These are phyloP conservation scores for Ceratobasidium sp. DNA, from an alignment of 1,284 basidiomycete species.

Conservation along the genomic window DNA sequence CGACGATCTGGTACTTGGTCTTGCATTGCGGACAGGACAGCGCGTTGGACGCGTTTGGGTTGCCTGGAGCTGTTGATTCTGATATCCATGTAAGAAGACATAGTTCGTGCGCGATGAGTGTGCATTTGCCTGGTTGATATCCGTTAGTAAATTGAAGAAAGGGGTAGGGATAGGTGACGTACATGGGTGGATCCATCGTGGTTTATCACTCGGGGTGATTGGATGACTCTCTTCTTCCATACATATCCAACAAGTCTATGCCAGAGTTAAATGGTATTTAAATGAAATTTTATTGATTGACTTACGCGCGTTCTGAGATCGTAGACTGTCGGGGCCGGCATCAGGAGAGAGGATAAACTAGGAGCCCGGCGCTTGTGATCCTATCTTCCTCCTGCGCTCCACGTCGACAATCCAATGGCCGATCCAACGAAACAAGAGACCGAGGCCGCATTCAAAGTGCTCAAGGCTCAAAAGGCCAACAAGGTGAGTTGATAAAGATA, in stretches of 20 bases:
- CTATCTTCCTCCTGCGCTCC: background rate
- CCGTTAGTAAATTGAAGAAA: background rate
- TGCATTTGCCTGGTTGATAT: slow-evolving; percentile 27
- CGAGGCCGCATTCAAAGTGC: slow-evolving; percentile 75
- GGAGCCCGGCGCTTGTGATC: slow-evolving; percentile 13
- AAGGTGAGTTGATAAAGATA: slow-evolving; percentile 63
- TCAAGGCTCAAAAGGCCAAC: slow-evolving; percentile 86
- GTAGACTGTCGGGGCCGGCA: slow-evolving; percentile 29
- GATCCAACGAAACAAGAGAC: slow-evolving; percentile 67
- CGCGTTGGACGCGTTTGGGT: slow-evolving; percentile 21
- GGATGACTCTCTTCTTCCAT: slow-evolving; percentile 38
- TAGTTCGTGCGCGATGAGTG: slow-evolving; percentile 27
- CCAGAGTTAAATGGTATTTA: background rate
- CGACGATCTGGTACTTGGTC: slow-evolving; percentile 32
- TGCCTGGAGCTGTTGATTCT: slow-evolving; percentile 33
- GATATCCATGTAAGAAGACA: slow-evolving; percentile 38
- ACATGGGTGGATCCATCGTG: slow-evolving; percentile 36
- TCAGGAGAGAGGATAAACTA: background rate
- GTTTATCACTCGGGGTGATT: slow-evolving; percentile 36
- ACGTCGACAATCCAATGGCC: slow-evolving; percentile 37
- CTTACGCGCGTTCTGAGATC: slow-evolving; percentile 32
- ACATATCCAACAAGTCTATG: slow-evolving; percentile 35
- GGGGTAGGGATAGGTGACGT: background rate
- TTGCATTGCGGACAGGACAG: slow-evolving; percentile 33
- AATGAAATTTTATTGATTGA: background rate